These are phyloP conservation scores for Xylaria arbuscula DNA, from an alignment of 2,329 filamentous ascomycete genomes.

Conservation along the genomic window DNA sequence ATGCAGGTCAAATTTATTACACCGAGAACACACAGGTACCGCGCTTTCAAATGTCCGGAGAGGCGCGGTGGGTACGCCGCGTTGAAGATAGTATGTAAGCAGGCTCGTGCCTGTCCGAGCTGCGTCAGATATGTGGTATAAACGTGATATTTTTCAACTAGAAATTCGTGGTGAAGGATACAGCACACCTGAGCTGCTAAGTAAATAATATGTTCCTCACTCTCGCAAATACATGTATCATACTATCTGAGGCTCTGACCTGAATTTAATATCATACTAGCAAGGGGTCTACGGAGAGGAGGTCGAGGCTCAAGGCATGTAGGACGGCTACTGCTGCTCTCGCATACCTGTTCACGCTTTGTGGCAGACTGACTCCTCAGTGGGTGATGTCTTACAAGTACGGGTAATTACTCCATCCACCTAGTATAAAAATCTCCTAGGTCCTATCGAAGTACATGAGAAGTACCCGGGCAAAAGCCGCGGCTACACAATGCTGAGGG, in stretches of 20 bases:
- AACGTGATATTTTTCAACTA: slow-evolving; percentile 13
- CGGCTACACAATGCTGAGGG: slow-evolving; percentile 21
- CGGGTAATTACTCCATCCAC: slow-evolving; percentile 18
- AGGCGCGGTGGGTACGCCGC: slow-evolving; percentile 31
- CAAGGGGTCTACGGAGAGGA: not conserved
- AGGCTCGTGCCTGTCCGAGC: slow-evolving; percentile 13
- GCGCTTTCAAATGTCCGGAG: slow-evolving; percentile 30
- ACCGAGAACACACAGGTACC: slow-evolving; percentile 42
- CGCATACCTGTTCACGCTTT: slow-evolving; percentile 7
- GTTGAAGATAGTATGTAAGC: slow-evolving; percentile 21
- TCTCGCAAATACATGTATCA: not conserved
- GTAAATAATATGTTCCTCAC: not conserved
- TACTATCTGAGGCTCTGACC: not conserved
- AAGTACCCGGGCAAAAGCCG: slow-evolving; percentile 7
- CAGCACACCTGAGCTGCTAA: not conserved
- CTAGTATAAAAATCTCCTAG: not conserved
- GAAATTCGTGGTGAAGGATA: not conserved
- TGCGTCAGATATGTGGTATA: not conserved
- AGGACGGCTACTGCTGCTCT: not conserved
- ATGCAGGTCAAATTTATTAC: slow-evolving; percentile 45
- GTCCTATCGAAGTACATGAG: slow-evolving; percentile 8
- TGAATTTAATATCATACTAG: not conserved
- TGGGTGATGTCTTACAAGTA: slow-evolving; percentile 8
- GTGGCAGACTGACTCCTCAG: not conserved
- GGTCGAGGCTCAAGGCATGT: slow-evolving; percentile 11